These are phyloP conservation scores for Roridomyces roridus DNA, from an alignment of 768 basidiomycete genomes.

Conservation along the genomic window DNA sequence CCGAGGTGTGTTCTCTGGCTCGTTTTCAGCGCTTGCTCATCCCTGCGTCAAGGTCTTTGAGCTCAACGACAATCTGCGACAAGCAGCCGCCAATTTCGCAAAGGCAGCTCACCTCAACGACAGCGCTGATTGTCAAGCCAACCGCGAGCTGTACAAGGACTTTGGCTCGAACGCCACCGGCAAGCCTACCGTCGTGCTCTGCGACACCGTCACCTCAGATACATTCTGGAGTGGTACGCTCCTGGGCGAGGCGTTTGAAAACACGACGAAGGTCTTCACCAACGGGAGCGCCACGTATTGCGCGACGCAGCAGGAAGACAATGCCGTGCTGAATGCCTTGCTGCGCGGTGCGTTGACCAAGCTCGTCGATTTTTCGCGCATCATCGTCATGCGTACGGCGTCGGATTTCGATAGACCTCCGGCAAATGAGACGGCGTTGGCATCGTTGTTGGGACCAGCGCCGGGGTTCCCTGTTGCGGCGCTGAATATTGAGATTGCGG, in stretches of 20 bases:
- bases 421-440: slow-evolving; percentile 27
- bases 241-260: slow-evolving; percentile 39
- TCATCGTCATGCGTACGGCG: slow-evolving; percentile 44
- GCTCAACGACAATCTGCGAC: slow-evolving; percentile 39
- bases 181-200: slow-evolving; percentile 30
- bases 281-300: slow-evolving; percentile 38
- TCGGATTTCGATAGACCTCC: slow-evolving; percentile 38
- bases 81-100: slow-evolving; percentile 25
- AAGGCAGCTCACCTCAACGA: slow-evolving; percentile 27
- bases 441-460: slow-evolving; percentile 34
- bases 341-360: slow-evolving; percentile 38
- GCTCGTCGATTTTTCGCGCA: slow-evolving; percentile 42
- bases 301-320: slow-evolving; percentile 47
- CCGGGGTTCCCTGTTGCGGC: slow-evolving; percentile 40
- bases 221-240: slow-evolving; percentile 39
- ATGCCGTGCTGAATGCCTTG: slow-evolving; percentile 44
- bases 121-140: not conserved
- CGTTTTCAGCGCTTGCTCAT: not conserved
- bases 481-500: slow-evolving; percentile 42
- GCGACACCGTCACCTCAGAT: slow-evolving; percentile 38
- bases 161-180: slow-evolving; percentile 29
- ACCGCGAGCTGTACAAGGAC: slow-evolving; percentile 18
- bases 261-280: slow-evolving; percentile 33
- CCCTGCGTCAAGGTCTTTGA: slow-evolving; percentile 35
- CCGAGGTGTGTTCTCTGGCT: slow-evolving; percentile 23